A percentile compares a stretch with the other conserved stretches of the same genome.
Conservation (phyloP, 108 stramenopile genomes). For the Bacterosira constricta region DNA sequence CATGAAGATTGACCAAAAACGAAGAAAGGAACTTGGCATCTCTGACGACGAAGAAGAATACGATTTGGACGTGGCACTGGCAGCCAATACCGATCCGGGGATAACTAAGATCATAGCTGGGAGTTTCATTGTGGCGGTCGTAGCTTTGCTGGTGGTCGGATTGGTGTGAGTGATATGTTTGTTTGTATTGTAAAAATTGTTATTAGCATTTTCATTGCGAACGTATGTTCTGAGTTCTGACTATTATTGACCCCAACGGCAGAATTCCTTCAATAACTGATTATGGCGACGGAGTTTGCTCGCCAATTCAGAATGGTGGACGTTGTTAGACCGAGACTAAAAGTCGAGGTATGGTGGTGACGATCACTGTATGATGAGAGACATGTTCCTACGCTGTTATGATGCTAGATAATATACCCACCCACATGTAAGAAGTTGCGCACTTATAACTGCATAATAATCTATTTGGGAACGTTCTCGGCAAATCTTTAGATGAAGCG, state of each 20-base stretch:
- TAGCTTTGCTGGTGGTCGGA: slow-evolving; percentile 75
- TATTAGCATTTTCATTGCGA: background rate
- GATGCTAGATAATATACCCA: too few relatives aligned
- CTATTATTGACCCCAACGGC: too few relatives aligned
- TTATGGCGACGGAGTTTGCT: slow-evolving; percentile 86
- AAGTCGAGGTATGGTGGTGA: too few relatives aligned
- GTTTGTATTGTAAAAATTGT: slow-evolving; percentile 40
- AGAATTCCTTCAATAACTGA: slow-evolving; percentile 67
- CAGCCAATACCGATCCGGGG: slow-evolving; percentile 75
- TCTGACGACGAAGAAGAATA: slow-evolving; percentile 87
- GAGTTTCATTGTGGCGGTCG: slow-evolving; percentile 72
- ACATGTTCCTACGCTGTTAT: too few relatives aligned
- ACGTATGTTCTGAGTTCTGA: too few relatives aligned
- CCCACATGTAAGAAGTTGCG: too few relatives aligned
- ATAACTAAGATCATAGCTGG: slow-evolving; percentile 92
- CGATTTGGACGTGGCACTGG: slow-evolving; percentile 77
- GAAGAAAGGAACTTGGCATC: slow-evolving; percentile 78
- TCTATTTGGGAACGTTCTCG: too few relatives aligned
- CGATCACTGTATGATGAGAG: too few relatives aligned
- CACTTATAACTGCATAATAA: too few relatives aligned
- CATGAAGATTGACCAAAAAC: slow-evolving; percentile 48
- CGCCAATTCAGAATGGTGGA: slow-evolving; percentile 75
- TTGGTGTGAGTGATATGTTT: slow-evolving; percentile 73
- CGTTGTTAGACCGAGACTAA: slow-evolving; percentile 50
- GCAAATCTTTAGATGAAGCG: too few relatives aligned